Evolutionary conservation across 1,284 basidiomycete species (phyloP), one percentile per base, ranked within the genome.

Genomic region (Ceratobasidium sp.): DNA sequence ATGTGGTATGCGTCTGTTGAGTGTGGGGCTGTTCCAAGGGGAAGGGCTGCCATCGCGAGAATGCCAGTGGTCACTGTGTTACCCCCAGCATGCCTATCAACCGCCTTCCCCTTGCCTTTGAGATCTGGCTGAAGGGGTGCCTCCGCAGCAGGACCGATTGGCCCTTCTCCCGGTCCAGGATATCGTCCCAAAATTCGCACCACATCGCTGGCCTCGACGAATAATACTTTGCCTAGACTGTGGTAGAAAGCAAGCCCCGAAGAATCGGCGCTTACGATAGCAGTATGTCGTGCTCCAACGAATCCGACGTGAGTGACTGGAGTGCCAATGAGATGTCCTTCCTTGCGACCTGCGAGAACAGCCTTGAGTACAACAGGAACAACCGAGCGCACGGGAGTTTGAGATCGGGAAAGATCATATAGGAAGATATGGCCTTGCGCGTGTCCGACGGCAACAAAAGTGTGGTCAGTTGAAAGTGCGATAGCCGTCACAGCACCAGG

Each of bases 181-280:
- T 99, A 98, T 81, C 92, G 93, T 0, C 98, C 98, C 4, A 99
- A 88, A 78, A 99, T 94, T 17, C 98, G 91, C 47, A 99, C 89
- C 13, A 95, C 96, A 82, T 99, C 98, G 54, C 94, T 93, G 10
- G 96, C 97, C 74, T 98, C 96, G 17, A 99, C 93, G 78, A 98
- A 98, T 23, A 99, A 88, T 7, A 99, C 93, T 81, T 95, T 97
- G 23, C 98, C 97, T 1, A 99, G 86, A 71, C 93, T 95, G 84
- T 99, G 97, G 83, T 96, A 99, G 84, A 99, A 99, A 0, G 95
- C 94, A 3, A 99, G 87, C 0, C 98, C 98, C 78, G 90, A 86
- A 77, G 97, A 94, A 82, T 99, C 98, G 0, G 95, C 94, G 11
- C 93, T 94, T 47, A 99, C 91, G 67, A 99, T 90, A 1, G 96